A percentile compares a stretch with the other conserved stretches of the same genome.
These are phyloP conservation scores for Cutaneotrichosporon spelunceum DNA, from an alignment of 1,284 basidiomycete genomes.

Conservation along the genomic window DNA sequence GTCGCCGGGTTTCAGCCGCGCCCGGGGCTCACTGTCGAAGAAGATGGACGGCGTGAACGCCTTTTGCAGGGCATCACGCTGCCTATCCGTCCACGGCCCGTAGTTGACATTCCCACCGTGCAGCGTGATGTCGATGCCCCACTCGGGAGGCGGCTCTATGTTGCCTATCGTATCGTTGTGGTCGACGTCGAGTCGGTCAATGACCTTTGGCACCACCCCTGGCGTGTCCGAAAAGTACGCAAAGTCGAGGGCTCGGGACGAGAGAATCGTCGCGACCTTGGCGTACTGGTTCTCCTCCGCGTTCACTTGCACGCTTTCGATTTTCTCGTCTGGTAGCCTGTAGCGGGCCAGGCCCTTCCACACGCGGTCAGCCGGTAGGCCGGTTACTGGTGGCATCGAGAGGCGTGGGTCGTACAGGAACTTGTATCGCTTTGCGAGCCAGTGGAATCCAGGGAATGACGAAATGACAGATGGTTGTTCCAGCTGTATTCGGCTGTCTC, in stretches of 20 bases:
- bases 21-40: conserved; percentile 61
- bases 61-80: conserved; percentile 71
- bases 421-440: conserved; percentile 38
- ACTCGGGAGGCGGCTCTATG: conserved; percentile 81
- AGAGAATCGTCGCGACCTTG: conserved; percentile 75
- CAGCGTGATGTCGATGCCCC: conserved; percentile 80
- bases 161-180: conserved; percentile 70
- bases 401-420: conserved; percentile 42
- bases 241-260: conserved; percentile 68
- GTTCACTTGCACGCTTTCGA: conserved; percentile 19
- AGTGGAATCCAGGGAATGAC: conserved; percentile 39
- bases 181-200: conserved; percentile 53
- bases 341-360: conserved; percentile 55
- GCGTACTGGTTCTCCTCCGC: conserved; percentile 68
- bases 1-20: conserved; percentile 67
- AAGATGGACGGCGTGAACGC: conserved; percentile 78
- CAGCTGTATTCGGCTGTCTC: conserved; percentile 44
- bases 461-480: conserved; percentile 42
- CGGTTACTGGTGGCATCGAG: conserved; percentile 37
- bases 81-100: conserved; percentile 91
- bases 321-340: conserved; percentile 35
- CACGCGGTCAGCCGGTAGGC: conserved; percentile 38
- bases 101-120: conserved; percentile 72
- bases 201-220: conserved; percentile 44
- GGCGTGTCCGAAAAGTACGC: conserved; percentile 74